Evolutionary conservation across 2,329 filamentous ascomycete species (phyloP), one percentile per base, ranked within the genome.

Genomic region (Fusarium sp.): DNA sequence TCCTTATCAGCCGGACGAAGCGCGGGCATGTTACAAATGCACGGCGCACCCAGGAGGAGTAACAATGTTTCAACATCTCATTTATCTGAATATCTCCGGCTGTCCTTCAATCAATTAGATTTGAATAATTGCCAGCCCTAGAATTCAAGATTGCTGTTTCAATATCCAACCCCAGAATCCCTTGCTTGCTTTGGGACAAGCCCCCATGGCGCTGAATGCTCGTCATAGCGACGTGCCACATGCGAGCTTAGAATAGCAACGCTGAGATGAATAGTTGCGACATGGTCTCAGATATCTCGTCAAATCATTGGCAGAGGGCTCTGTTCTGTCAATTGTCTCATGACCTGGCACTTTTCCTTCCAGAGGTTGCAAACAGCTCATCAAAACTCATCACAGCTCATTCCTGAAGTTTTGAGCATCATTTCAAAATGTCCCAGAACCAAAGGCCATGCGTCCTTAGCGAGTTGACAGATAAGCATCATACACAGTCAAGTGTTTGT

Each of bases 61-160:
- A 51, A 41, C 48, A 58, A 52, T 68, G 66, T 68, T 65, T 68
- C 52, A 68, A 46, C 39, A 33, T 48, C 20, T 64, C 56, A 67
- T 60, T 56, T 70, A 50, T 54, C 37, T 53, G 40, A 60, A 54
- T 56, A 54, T 51, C 62, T 53, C 47, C 41, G 33, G 19, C 14
- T 37, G 35, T 37, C 35, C 30, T 55, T 25, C 40, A 23, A 19
- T 35, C 9, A 44, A 39, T 37, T 44, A 44, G 22, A 51, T 49
- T 46, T 23, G 50, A 54, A 49, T 45, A 37, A 27, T 48, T 43
- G 40, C 37, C 40, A 52, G 33, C 22, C 54, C 39, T 46, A 19
- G 17, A 40, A 39, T 37, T 56, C 45, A 49, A 59, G 33, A 67
- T 67, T 70, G 46, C 25, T 61, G 47, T 70, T 56, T 54, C 55